These are phyloP conservation scores for Ilex aquifolium DNA, from an alignment of 257 asterid species.

Conservation along the genomic window DNA sequence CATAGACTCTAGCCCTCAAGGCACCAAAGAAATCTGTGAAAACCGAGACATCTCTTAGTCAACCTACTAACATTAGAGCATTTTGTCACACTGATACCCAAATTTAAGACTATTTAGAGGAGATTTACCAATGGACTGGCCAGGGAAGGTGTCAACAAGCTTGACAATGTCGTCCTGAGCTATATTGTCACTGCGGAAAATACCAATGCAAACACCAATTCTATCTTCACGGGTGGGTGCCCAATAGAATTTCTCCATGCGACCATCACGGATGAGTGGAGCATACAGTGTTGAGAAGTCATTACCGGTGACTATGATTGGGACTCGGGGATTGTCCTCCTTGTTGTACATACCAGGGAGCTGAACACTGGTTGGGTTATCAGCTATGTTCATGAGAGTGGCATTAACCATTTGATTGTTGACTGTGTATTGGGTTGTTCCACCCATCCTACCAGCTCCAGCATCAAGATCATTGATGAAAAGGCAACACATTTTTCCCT, in stretches of 20 bases:
- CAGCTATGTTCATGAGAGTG: slow-evolving; percentile 70
- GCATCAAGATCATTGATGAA: slow-evolving; percentile 70
- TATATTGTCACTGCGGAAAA: slow-evolving; percentile 42
- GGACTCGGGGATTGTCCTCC: slow-evolving; percentile 57
- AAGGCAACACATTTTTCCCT: slow-evolving; percentile 53
- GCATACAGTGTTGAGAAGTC: slow-evolving; percentile 59
- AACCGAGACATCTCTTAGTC: neutral
- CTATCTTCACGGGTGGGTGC: slow-evolving; percentile 65
- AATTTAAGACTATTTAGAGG: no score
- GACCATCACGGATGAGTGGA: slow-evolving; percentile 60
- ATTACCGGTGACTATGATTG: slow-evolving; percentile 54
- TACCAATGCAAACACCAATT: slow-evolving; percentile 51
- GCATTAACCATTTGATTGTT: slow-evolving; percentile 74
- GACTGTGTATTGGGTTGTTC: slow-evolving; percentile 64
- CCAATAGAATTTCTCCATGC: slow-evolving; percentile 73
- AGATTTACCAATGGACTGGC: slow-evolving; percentile 50
- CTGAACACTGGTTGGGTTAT: slow-evolving; percentile 56
- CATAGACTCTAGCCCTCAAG: slow-evolving; percentile 57
- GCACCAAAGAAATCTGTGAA: slow-evolving; percentile 59
- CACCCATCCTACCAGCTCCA: slow-evolving; percentile 60
- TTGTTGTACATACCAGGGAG: slow-evolving; percentile 78
- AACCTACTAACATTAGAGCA: no score
- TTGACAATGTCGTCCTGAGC: slow-evolving; percentile 24
- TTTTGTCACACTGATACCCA: no score
- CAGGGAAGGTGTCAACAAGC: slow-evolving; percentile 58